Conservation (phyloP, 2,329 filamentous ascomycete genomes). For the Aspergillus pseudotamarii region DNA sequence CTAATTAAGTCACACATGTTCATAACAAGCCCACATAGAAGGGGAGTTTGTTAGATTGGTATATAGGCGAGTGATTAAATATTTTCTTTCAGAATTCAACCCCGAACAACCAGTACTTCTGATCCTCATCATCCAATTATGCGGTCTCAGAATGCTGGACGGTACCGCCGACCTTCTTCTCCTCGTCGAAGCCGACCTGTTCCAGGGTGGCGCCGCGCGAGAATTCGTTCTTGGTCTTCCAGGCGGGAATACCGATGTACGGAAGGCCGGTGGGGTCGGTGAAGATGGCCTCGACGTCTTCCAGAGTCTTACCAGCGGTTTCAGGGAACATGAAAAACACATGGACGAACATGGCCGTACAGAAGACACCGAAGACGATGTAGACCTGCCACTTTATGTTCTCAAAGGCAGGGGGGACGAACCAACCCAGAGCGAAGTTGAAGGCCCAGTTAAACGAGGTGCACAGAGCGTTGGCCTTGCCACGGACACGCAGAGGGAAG, state of each 20-base stretch:
- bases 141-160: constrained; percentile 16
- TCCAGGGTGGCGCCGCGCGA: constrained; percentile 34
- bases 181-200: constrained; percentile 31
- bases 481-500: constrained; percentile 64
- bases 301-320: constrained; percentile 73
- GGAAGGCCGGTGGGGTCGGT: constrained; percentile 38
- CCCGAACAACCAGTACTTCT: neutral
- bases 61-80: neutral
- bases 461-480: constrained; percentile 64
- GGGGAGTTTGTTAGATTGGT: neutral
- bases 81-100: neutral
- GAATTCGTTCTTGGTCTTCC: constrained; percentile 40
- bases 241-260: constrained; percentile 41
- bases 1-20: neutral
- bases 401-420: constrained; percentile 59
- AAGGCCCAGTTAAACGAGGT: constrained; percentile 67
- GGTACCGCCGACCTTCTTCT: constrained; percentile 25
- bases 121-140: neutral
- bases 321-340: constrained; percentile 68
- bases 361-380: constrained; percentile 75
- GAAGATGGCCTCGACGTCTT: constrained; percentile 77
- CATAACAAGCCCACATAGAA: neutral
- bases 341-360: constrained; percentile 66
- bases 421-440: constrained; percentile 59
- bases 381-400: constrained; percentile 65